Evolutionary conservation across 495 filamentous ascomycete species (phyloP), one percentile per base, ranked within the genome.

Genomic region (Penicillium bovifimosum): DNA sequence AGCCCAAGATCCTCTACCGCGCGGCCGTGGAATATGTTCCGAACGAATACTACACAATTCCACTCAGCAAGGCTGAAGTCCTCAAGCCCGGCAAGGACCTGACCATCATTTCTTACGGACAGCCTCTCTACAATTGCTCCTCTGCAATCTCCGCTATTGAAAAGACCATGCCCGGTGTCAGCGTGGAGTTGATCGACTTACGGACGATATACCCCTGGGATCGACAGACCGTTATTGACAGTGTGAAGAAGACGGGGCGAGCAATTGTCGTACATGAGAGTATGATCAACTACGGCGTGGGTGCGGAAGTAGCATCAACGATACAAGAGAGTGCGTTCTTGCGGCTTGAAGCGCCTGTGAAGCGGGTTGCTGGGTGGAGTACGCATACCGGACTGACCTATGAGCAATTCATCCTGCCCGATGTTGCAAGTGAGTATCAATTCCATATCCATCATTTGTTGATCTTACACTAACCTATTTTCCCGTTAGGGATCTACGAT

Each of bases 141-240:
- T 76, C 83, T 1, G 93, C 93, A 0, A 87, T 96, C 33, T 77
- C 82, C 31, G 84, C 85, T 27, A 86, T 87, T 14, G 92, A 97
- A 70, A 84, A 85, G 64, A 85, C 89, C 36, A 70, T 96, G 38
- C 62, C 64, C 6, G 88, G 85, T 11, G 79, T 95, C 11, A 84
- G 76, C 18, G 80, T 90, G 31, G 95, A 98, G 75, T 73, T 98
- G 40, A 91, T 98, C 43, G 93, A 98, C 68, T 67, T 98, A 39
- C 77, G 93, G 35, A 96, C 92, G 0, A 77, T 98, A 32, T 96
- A 95, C 66, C 93, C 93, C 0, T 98, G 93, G 93, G 93, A 98
- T 69, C 85, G 90, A 61, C 76, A 86, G 60, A 87, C 85, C 1
- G 80, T 98, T 2, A 67, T 95, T 41, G 75, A 86, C 31, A 96